These are phyloP conservation scores for Parmelia sp. DNA, from an alignment of 495 filamentous ascomycete species.

Conservation along the genomic window DNA sequence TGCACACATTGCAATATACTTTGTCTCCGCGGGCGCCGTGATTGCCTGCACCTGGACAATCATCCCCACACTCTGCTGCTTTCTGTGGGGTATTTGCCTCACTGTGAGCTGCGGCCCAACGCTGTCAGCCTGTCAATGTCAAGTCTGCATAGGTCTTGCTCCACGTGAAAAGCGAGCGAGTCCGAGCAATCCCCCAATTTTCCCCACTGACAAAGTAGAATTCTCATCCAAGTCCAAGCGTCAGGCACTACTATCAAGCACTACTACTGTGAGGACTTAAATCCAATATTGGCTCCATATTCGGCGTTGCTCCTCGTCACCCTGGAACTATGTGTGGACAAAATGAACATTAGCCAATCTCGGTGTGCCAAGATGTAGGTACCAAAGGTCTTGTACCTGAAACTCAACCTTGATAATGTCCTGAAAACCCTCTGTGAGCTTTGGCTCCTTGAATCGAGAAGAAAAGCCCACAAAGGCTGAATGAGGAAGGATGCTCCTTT, in stretches of 20 bases:
- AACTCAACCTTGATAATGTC: slow-evolving; percentile 70
- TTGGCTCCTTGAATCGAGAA: slow-evolving; percentile 63
- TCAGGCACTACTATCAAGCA: background rate
- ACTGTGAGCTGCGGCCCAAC: background rate
- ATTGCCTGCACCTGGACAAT: background rate
- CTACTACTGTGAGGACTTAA: slow-evolving; percentile 28
- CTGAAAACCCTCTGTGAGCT: slow-evolving; percentile 72
- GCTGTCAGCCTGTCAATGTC: background rate
- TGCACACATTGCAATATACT: background rate
- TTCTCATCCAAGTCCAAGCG: background rate
- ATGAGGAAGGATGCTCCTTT: slow-evolving; percentile 62
- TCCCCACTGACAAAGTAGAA: background rate
- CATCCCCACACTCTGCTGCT: background rate
- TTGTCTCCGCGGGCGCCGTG: background rate
- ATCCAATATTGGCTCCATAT: slow-evolving; percentile 73
- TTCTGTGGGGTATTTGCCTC: background rate
- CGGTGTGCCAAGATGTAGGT: slow-evolving; percentile 11
- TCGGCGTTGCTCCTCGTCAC: slow-evolving; percentile 46
- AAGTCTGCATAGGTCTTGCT: background rate
- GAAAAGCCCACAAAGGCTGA: slow-evolving; percentile 73
- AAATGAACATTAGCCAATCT: slow-evolving; percentile 19
- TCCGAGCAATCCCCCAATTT: background rate
- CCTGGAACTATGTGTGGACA: slow-evolving; percentile 43
- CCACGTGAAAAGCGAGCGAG: background rate
- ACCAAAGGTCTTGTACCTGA: slow-evolving; percentile 36